These are phyloP conservation scores for Coemansia sp. DNA, from an alignment of 192 early-diverging fungal genomes.

Conservation along the genomic window DNA sequence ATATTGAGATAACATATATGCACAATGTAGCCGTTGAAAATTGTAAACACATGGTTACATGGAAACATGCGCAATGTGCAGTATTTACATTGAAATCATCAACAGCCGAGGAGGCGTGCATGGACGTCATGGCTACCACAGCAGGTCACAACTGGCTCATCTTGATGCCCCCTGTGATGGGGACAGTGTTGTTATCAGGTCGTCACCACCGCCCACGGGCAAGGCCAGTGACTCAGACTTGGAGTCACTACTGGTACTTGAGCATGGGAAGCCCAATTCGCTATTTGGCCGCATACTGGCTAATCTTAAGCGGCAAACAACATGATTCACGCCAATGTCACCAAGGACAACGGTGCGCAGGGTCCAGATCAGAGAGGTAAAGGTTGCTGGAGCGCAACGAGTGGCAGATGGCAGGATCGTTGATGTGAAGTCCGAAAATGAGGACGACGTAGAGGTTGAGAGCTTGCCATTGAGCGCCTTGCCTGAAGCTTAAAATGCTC, in stretches of 20 bases:
- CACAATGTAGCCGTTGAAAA: not conserved
- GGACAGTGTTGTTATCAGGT: slow-evolving; percentile 12
- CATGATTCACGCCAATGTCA: not conserved
- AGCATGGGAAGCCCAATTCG: slow-evolving; percentile 28
- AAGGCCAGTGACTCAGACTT: slow-evolving; percentile 10
- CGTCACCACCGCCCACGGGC: no score
- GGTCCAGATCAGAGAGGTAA: not conserved
- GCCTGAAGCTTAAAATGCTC: not conserved
- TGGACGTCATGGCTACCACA: slow-evolving; percentile 2
- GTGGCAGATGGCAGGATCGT: not conserved
- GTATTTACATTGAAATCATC: not conserved
- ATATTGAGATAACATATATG: not conserved
- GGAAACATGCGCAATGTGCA: no score
- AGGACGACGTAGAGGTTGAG: not conserved
- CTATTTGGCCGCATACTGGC: slow-evolving; percentile 50
- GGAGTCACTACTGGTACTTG: slow-evolving; percentile 2
- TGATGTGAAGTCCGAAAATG: not conserved
- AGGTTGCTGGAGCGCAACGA: not conserved
- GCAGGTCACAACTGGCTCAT: not conserved
- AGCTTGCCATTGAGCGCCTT: not conserved
- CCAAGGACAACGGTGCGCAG: not conserved
- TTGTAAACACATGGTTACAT: not conserved
- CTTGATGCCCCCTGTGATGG: slow-evolving; percentile 45
- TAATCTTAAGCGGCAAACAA: slow-evolving; percentile 35
- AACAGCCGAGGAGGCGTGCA: not conserved